These are phyloP conservation scores for Alternaria brassicicola DNA, from an alignment of 2,329 filamentous ascomycete species.

Conservation along the genomic window DNA sequence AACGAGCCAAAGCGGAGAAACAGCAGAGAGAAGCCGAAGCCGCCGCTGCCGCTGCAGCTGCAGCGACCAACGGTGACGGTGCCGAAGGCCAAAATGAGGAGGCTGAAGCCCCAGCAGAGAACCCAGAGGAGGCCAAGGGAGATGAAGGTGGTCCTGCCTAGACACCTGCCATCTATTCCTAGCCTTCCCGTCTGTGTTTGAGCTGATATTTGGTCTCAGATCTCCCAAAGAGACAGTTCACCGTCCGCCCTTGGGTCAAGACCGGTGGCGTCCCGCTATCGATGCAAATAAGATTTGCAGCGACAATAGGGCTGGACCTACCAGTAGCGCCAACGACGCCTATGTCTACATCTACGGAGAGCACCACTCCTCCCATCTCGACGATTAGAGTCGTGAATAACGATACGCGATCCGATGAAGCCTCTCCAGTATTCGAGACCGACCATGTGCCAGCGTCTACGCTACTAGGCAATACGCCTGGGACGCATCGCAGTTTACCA, in stretches of 20 bases:
- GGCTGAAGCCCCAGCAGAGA: constrained; percentile 20
- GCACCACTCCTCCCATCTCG: neutral
- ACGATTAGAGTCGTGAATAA: constrained; percentile 20
- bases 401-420: neutral
- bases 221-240: constrained; percentile 26
- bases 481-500: neutral
- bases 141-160: constrained; percentile 47
- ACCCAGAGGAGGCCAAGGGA: constrained; percentile 38
- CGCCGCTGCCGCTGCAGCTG: constrained; percentile 33
- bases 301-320: constrained; percentile 6
- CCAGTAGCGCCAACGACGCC: neutral
- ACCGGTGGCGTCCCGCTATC: constrained; percentile 28
- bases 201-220: constrained; percentile 37
- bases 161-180: constrained; percentile 27
- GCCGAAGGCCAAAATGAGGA: constrained; percentile 35
- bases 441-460: neutral
- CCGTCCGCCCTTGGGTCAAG: constrained; percentile 38
- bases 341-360: neutral
- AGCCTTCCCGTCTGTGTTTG: constrained; percentile 13
- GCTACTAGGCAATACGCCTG: neutral
- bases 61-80: constrained; percentile 27
- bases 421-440: neutral
- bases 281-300: constrained; percentile 19
- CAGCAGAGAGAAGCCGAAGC: constrained; percentile 40
- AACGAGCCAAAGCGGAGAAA: constrained; percentile 54